A percentile compares a stretch with the other conserved stretches of the same genome.
These are phyloP conservation scores for Ceratocystis diversiconidia DNA, from an alignment of 2,329 filamentous ascomycete species.

Conservation along the genomic window DNA sequence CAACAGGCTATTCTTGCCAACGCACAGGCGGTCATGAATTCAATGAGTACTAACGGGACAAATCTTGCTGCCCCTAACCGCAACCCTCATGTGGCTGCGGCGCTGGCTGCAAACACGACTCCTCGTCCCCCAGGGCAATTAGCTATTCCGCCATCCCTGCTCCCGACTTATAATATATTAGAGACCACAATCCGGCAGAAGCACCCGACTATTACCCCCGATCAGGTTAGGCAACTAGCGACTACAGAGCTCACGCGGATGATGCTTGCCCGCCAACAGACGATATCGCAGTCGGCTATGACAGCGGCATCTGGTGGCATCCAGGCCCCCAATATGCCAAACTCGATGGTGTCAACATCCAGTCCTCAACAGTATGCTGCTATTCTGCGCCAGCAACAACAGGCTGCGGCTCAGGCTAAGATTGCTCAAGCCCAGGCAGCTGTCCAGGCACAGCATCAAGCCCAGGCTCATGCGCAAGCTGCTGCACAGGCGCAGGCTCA, in stretches of 20 bases:
- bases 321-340: slow-evolving; percentile 35
- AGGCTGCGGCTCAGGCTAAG: slow-evolving; percentile 19
- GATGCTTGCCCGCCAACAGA: slow-evolving; percentile 34
- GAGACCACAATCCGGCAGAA: slow-evolving; percentile 39
- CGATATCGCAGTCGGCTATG: slow-evolving; percentile 36
- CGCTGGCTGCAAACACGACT: not conserved
- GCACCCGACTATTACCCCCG: slow-evolving; percentile 36
- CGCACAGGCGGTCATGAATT: slow-evolving; percentile 10
- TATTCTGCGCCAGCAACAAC: slow-evolving; percentile 40
- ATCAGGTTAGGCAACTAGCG: slow-evolving; percentile 37
- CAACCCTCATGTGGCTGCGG: slow-evolving; percentile 6
- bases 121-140: slow-evolving; percentile 20
- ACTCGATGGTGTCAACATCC: slow-evolving; percentile 33
- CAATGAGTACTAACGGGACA: slow-evolving; percentile 15
- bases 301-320: slow-evolving; percentile 39
- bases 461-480: slow-evolving; percentile 24
- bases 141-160: slow-evolving; percentile 13
- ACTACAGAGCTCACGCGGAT: slow-evolving; percentile 35
- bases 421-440: slow-evolving; percentile 24
- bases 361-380: slow-evolving; percentile 48
- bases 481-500: slow-evolving; percentile 24
- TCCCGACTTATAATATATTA: slow-evolving; percentile 29
- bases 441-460: slow-evolving; percentile 19
- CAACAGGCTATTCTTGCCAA: slow-evolving; percentile 15
- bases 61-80: slow-evolving; percentile 16